Conservation (phyloP, 1,139 yeast species). For the Hemisphaericaspora subhashii region DNA sequence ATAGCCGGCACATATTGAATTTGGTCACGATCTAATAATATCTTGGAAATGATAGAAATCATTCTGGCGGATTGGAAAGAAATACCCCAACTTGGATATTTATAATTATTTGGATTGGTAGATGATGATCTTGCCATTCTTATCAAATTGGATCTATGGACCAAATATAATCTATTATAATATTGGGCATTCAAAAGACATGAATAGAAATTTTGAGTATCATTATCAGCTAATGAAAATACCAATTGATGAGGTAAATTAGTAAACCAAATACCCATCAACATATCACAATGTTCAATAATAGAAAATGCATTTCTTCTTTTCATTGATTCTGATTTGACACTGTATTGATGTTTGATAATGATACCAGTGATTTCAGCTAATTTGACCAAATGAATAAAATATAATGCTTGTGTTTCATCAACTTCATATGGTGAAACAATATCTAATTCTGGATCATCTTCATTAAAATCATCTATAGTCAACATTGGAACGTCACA, state of each 20-base stretch:
- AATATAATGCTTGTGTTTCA: conserved; percentile 52
- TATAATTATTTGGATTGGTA: conserved; percentile 48
- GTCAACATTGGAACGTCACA: conserved; percentile 77
- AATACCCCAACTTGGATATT: conserved; percentile 80
- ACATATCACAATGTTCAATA: conserved; percentile 72
- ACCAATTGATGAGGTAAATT: conserved; percentile 65
- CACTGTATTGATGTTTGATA: conserved; percentile 69
- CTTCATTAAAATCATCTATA: conserved; percentile 62
- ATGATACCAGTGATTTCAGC: conserved; percentile 77
- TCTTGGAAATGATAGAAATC: conserved; percentile 68
- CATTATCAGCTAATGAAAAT: conserved; percentile 57
- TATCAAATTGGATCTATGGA: conserved; percentile 70
- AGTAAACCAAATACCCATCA: conserved; percentile 79
- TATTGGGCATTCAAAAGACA: conserved; percentile 70
- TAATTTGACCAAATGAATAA: conserved; percentile 65
- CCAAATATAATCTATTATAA: conserved; percentile 67
- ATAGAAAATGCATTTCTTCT: conserved; percentile 52
- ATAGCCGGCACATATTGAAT: conserved; percentile 56
- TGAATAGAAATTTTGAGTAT: conserved; percentile 55
- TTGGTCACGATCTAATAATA: conserved; percentile 53
- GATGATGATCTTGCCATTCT: conserved; percentile 48
- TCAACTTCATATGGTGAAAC: conserved; percentile 47
- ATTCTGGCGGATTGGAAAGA: conserved; percentile 84
- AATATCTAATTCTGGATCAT: conserved; percentile 38
- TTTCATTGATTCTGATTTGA: conserved; percentile 59